Conservation (phyloP, 116 monocot species). For the Phalaenopsis hybrid region DNA sequence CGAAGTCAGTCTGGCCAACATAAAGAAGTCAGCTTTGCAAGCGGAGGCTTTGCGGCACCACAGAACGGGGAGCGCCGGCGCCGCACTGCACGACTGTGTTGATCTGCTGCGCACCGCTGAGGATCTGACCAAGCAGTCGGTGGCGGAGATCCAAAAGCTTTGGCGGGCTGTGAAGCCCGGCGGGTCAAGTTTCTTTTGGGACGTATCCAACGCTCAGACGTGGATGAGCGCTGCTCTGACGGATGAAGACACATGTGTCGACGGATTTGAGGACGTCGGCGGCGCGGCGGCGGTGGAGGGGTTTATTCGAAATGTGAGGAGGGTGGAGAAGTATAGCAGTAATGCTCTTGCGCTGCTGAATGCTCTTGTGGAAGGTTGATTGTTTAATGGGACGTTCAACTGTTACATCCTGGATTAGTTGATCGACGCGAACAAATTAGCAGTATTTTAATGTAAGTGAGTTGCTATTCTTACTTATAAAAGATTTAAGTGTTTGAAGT, state of each 20-base stretch:
- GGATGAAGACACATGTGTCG: slow-evolving; percentile 66
- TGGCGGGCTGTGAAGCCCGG: background rate
- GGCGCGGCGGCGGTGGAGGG: slow-evolving; percentile 12
- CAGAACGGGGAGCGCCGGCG: background rate
- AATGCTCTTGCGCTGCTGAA: slow-evolving; percentile 68
- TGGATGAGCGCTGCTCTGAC: slow-evolving; percentile 80
- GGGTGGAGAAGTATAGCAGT: slow-evolving; percentile 34
- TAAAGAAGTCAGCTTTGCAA: background rate
- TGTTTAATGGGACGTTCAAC: too few species aligned
- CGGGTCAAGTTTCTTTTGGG: slow-evolving; percentile 30
- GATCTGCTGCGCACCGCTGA: slow-evolving; percentile 10
- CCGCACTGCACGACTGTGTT: slow-evolving; percentile 20
- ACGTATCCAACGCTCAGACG: slow-evolving; percentile 62
- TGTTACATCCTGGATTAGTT: too few species aligned
- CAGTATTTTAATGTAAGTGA: too few species aligned
- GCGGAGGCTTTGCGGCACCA: background rate
- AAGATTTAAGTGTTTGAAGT: too few species aligned
- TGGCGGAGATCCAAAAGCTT: slow-evolving; percentile 13
- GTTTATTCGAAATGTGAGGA: slow-evolving; percentile 7
- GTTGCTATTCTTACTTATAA: too few species aligned
- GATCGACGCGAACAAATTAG: too few species aligned
- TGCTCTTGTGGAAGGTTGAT: slow-evolving; percentile 16
- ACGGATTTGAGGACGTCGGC: slow-evolving; percentile 28
- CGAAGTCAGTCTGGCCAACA: background rate
- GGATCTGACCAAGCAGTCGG: slow-evolving; percentile 10